These are phyloP conservation scores for Avena insularis DNA, from an alignment of 176 grass and related monocot species.

Conservation along the genomic window DNA sequence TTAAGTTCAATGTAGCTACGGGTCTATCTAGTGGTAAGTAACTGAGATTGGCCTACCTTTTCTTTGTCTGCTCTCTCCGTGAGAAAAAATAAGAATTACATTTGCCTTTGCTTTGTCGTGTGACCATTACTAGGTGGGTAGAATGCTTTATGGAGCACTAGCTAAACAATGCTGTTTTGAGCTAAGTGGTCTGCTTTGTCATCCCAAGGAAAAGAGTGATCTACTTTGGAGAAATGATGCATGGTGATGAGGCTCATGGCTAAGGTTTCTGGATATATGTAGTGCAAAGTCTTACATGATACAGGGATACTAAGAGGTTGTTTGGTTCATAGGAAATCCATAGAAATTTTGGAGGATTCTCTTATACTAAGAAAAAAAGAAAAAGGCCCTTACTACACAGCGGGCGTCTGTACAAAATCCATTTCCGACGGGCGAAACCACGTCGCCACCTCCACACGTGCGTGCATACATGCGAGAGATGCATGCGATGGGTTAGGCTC, in stretches of 20 bases:
- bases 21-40: neutral
- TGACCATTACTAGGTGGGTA: slow-evolving; percentile 40
- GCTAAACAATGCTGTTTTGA: slow-evolving; percentile 36
- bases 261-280: no score
- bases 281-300: no score
- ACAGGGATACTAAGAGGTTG: no score
- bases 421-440: no score
- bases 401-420: no score
- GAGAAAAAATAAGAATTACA: neutral
- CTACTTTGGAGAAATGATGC: slow-evolving; percentile 22
- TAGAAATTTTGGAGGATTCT: no score
- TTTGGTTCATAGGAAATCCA: no score
- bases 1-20: neutral
- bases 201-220: neutral
- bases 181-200: slow-evolving; percentile 18
- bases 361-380: no score
- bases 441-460: no score
- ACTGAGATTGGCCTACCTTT: neutral
- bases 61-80: neutral
- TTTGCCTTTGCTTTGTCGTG: neutral
- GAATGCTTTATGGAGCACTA: slow-evolving; percentile 44
- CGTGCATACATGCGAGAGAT: no score
- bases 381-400: no score
- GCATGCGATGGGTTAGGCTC: no score
- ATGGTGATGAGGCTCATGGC: neutral